Conservation (phyloP, 805 yeast genomes). For the Kodamaea kaohsiungensis region DNA sequence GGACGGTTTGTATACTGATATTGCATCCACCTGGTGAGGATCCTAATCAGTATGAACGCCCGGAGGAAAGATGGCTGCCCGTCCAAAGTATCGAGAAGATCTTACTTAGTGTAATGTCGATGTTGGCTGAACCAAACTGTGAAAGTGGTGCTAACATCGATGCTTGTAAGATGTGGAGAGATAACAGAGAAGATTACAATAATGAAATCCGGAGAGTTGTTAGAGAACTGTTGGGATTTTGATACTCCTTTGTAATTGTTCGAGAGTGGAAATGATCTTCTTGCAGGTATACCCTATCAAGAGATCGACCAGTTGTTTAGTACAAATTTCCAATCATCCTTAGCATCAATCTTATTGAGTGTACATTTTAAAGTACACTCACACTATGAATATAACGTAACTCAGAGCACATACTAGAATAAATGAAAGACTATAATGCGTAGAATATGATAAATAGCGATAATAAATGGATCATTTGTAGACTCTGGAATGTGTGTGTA, state of each 20-base stretch:
- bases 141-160: constrained; percentile 93
- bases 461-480: too few relatives aligned
- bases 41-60: constrained; percentile 91
- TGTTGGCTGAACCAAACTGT: constrained; percentile 95
- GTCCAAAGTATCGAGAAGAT: constrained; percentile 98
- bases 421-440: too few relatives aligned
- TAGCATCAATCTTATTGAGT: too few relatives aligned
- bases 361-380: too few relatives aligned
- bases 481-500: too few relatives aligned
- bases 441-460: too few relatives aligned
- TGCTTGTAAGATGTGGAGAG: constrained; percentile 88
- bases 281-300: too few relatives aligned
- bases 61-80: constrained; percentile 98
- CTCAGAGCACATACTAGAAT: too few relatives aligned
- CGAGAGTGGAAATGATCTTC: background rate
- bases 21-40: constrained; percentile 97
- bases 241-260: background rate
- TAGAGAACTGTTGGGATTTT: constrained; percentile 68
- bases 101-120: constrained; percentile 85
- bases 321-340: too few relatives aligned
- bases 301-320: too few relatives aligned
- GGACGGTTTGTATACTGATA: constrained; percentile 94
- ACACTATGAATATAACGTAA: too few relatives aligned
- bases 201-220: constrained; percentile 67
- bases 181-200: constrained; percentile 68